Evolutionary conservation across 1,284 basidiomycete species (phyloP), one percentile per base, ranked within the genome.

Genomic region (Apiotrichum domesticum): DNA sequence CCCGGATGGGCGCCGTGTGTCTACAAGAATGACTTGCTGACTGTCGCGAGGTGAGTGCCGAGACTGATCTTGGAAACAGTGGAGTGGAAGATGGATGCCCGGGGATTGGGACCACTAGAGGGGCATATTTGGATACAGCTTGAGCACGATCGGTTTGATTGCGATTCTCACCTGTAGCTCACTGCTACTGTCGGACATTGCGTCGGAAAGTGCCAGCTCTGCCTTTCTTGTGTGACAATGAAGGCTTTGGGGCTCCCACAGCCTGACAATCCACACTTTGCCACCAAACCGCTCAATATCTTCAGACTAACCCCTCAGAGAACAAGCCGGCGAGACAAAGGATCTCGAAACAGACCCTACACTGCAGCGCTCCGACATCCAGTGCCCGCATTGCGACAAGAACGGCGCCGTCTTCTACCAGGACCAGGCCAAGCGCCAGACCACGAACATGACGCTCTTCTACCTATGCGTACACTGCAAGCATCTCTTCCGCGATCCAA

Each of bases 271-370:
- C 21, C 21, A 21, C 21, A 21, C 21, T 21, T 21, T 21, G 21
- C 21, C 21, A 21, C 21, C 21, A 21, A 21, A 21, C 21, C 21
- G 21, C 21, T 21, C 21, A 21, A 21, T 21, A 21, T 21, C 21
- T 21, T 2, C 21, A 21, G 21, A 21, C 50, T 61, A 48, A 59
- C 52, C 21, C 3, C 43, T 51, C 67, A 96, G 91, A 78, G 95
- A 93, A 78, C 90, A 93, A 79, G 82, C 90, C 4, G 95, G 95
- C 52, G 87, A 97, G 35, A 94, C 90, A 2, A 85, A 85, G 37
- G 92, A 96, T 74, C 78, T 98, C 9, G 88, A 88, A 55, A 83
- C 87, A 44, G 95, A 98, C 72, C 89, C 94, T 11, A 97, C 95
- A 9, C 79, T 98, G 73, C 77, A 76, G 37, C 65, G 77, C 48